A percentile compares a stretch with the other conserved stretches of the same genome.
Conservation (phyloP, 2,329 filamentous ascomycete species). For the Purpureocillium lavendulum region DNA sequence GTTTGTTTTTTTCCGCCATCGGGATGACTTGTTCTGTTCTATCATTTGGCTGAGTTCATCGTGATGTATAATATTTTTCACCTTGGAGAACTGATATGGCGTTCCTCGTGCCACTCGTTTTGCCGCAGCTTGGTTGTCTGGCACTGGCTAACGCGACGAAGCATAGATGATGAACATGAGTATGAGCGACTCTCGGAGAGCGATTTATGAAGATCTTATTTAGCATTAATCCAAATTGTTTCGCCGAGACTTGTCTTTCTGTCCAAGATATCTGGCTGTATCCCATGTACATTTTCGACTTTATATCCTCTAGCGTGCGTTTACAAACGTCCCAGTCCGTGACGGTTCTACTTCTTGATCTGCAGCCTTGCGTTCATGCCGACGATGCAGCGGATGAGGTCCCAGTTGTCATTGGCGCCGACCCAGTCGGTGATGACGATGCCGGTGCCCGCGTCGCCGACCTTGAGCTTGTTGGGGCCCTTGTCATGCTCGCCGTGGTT, state of each 20-base stretch:
- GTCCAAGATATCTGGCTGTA: background rate
- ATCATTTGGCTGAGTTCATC: slow-evolving; percentile 46
- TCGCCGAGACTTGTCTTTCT: too few relatives aligned
- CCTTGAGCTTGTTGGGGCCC: slow-evolving; percentile 38
- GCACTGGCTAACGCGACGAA: background rate
- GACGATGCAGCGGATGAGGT: slow-evolving; percentile 76
- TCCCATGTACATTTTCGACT: background rate
- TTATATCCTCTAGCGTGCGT: background rate
- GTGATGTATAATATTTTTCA: slow-evolving; percentile 47
- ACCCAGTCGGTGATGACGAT: slow-evolving; percentile 94
- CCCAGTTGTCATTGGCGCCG: slow-evolving; percentile 80
- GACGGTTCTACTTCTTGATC: slow-evolving; percentile 12
- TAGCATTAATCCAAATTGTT: too few relatives aligned
- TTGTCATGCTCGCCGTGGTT: slow-evolving; percentile 44
- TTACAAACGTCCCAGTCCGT: too few relatives aligned
- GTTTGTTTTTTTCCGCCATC: slow-evolving; percentile 25
- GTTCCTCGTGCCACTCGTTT: slow-evolving; percentile 3
- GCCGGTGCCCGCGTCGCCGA: slow-evolving; percentile 71
- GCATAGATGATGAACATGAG: background rate
- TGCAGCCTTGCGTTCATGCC: slow-evolving; percentile 76
- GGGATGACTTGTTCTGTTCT: slow-evolving; percentile 40
- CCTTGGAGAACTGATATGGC: slow-evolving; percentile 53
- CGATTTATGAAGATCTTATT: too few relatives aligned
- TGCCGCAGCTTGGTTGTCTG: background rate
- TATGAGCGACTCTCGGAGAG: background rate